Evolutionary conservation across 805 yeast species (phyloP).

Genomic region (Metschnikowia santaceciliae): DNA sequence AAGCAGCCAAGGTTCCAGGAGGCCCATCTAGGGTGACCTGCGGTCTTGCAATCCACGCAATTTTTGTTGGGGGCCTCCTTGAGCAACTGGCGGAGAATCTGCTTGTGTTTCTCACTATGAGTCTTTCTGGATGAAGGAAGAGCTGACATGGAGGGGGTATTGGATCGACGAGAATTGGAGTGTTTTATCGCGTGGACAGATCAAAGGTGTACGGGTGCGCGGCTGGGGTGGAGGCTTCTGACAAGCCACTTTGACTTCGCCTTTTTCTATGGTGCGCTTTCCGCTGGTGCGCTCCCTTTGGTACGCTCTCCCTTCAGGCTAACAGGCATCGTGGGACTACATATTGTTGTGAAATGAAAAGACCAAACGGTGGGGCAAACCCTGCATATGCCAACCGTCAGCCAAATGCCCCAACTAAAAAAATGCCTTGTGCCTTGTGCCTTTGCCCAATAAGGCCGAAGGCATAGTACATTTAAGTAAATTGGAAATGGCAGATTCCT

Average conservation of each 20-base stretch:
- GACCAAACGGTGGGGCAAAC: no score
- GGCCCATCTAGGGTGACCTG: slow-evolving; percentile 96
- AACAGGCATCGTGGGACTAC: no score
- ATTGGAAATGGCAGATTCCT: no score
- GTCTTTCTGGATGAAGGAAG: slow-evolving; percentile 43
- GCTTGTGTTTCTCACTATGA: slow-evolving; percentile 55
- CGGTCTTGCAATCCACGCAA: slow-evolving; percentile 90
- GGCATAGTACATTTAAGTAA: no score
- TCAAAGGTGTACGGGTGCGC: slow-evolving; percentile 11
- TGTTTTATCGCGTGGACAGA: slow-evolving; percentile 4
- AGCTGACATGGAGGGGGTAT: slow-evolving; percentile 20
- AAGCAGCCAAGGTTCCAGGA: slow-evolving; percentile 94
- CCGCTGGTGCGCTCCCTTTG: no score
- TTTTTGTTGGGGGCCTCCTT: slow-evolving; percentile 70
- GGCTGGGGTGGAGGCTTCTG: not conserved
- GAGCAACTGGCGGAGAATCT: slow-evolving; percentile 68
- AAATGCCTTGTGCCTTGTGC: no score
- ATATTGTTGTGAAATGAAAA: no score
- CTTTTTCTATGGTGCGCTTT: no score
- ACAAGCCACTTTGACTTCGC: not conserved
- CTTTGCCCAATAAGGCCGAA: no score
- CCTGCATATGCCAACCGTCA: no score
- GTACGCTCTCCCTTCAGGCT: no score
- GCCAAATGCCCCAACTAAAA: no score
- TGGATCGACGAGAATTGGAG: not conserved